phyloP scores from a whole-genome alignment of 2,329 filamentous ascomycete species.

The Stachybotrys chlorohalonatus region DNA sequence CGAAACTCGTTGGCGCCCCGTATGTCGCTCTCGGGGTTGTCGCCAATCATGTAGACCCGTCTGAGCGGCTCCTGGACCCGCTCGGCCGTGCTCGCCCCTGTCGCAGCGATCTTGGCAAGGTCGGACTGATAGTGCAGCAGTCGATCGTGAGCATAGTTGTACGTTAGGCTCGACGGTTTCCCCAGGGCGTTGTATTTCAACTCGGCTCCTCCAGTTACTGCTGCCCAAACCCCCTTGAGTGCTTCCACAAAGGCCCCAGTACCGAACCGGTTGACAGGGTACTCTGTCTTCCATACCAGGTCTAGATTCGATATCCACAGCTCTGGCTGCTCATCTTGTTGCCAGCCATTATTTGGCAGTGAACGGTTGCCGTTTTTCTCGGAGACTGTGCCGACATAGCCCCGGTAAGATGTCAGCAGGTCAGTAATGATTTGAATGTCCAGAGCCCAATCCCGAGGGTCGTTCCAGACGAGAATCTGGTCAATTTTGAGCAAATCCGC shows the following conservation, averaged over 20 bases:
- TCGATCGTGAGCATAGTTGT: constrained; percentile 68
- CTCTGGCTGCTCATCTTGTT: constrained; percentile 68
- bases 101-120: constrained; percentile 10
- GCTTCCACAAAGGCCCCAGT: constrained; percentile 86
- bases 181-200: constrained; percentile 64
- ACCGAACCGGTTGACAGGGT: constrained; percentile 78
- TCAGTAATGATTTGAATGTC: constrained; percentile 81
- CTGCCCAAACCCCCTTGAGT: constrained; percentile 69
- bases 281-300: constrained; percentile 77
- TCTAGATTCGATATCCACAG: constrained; percentile 89
- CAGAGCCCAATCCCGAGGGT: constrained; percentile 91
- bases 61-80: constrained; percentile 52
- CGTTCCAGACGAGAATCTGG: constrained; percentile 89
- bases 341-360: constrained; percentile 69
- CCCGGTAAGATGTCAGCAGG: constrained; percentile 67
- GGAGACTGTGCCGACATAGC: constrained; percentile 74
- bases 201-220: constrained; percentile 54
- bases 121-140: constrained; percentile 43
- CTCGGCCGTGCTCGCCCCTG: constrained; percentile 6
- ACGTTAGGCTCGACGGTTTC: constrained; percentile 72
- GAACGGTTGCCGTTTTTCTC: constrained; percentile 55
- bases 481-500: constrained; percentile 62
- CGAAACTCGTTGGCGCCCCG: constrained; percentile 70
- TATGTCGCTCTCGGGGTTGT: constrained; percentile 86
- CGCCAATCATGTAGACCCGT: constrained; percentile 89